Base-by-base conservation (phyloP, 345 rosid species). In the Euphorbia pulcherrima region DNA sequence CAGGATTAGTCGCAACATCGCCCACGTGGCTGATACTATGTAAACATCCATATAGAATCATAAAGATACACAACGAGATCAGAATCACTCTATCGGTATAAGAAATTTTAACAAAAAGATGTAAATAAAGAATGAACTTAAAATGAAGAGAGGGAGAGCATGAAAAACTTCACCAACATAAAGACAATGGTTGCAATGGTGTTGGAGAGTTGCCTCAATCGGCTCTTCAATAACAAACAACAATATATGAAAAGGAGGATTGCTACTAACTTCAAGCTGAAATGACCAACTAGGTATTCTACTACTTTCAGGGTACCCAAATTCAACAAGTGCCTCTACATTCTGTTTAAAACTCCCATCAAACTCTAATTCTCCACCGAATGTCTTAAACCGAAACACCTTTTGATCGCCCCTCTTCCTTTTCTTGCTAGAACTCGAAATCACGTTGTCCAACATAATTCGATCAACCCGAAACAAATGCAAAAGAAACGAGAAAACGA, bases 341-440 rank as follows among this genome's bases (percentile, higher is more conserved):
- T 93, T 93, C 17, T 87, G 78, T 56, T 83, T 68, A 53, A 93
- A 90, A 20, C 87, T 79, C 29, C 84, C 82, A 27, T 83, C 81
- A 56, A 87, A 82, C 82, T 86, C 88, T 30, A 80, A 74, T 8
- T 83, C 39, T 50, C 84, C 90, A 26, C 94, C 92, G 53, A 93
- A 93, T 5, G 68, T 83, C 81, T 84, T 89, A 75, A 93, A 84
- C 79, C 86, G 82, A 24, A 88, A 93, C 53, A 76, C 86, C 74
- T 83, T 86, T 72, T n/a, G n/a, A n/a, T 82, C 89, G 6, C 87
- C 90, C 73, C 92, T 88, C 84, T 82, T 93, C 69, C 97, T 87
- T 76, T 85, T 93, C 82, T 81, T 88, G 71, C 67, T 37, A 20
- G 46, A 59, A 8, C 6, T 54, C 30, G 69, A 26, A 29, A 72